Conservation (phyloP, 352 stramenopile species). For the Pythium vanterpoolii region DNA sequence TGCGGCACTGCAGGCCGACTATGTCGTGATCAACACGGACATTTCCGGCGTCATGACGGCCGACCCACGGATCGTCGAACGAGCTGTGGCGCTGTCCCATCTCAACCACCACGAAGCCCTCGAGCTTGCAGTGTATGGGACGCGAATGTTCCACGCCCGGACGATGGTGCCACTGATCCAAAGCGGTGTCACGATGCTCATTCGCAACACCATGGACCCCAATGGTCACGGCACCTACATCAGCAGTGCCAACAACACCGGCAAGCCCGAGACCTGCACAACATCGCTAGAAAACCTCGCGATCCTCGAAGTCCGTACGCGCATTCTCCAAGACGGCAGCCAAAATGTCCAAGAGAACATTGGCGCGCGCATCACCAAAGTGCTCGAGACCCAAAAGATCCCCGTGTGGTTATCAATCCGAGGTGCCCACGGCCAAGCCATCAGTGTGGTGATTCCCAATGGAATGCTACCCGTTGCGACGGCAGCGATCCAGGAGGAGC, state of each 20-base stretch:
- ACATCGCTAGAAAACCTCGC: constrained; percentile 80
- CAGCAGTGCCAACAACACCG: constrained; percentile 50
- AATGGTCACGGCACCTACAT: constrained; percentile 82
- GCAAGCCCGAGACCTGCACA: constrained; percentile 69
- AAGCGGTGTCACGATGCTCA: constrained; percentile 75
- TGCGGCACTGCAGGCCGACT: constrained; percentile 59
- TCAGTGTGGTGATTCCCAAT: constrained; percentile 68
- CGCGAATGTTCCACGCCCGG: constrained; percentile 80
- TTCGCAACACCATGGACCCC: constrained; percentile 82
- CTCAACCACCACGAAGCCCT: constrained; percentile 80
- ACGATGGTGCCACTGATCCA: constrained; percentile 87
- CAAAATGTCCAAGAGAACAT: constrained; percentile 61
- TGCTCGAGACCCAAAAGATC: constrained; percentile 58
- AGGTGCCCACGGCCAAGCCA: constrained; percentile 75
- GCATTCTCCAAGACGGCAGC: constrained; percentile 69
- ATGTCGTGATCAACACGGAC: constrained; percentile 86
- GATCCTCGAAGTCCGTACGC: constrained; percentile 77
- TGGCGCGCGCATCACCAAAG: constrained; percentile 67
- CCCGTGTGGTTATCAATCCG: constrained; percentile 81
- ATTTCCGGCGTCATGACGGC: constrained; percentile 84
- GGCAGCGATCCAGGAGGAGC: constrained; percentile 47
- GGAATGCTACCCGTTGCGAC: constrained; percentile 31
- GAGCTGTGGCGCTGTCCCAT: constrained; percentile 62
- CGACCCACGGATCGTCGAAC: constrained; percentile 74
- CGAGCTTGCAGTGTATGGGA: constrained; percentile 79